Evolutionary conservation across 2,329 filamentous ascomycete species (phyloP).

Genomic region (Achaetomium macrosporum): DNA sequence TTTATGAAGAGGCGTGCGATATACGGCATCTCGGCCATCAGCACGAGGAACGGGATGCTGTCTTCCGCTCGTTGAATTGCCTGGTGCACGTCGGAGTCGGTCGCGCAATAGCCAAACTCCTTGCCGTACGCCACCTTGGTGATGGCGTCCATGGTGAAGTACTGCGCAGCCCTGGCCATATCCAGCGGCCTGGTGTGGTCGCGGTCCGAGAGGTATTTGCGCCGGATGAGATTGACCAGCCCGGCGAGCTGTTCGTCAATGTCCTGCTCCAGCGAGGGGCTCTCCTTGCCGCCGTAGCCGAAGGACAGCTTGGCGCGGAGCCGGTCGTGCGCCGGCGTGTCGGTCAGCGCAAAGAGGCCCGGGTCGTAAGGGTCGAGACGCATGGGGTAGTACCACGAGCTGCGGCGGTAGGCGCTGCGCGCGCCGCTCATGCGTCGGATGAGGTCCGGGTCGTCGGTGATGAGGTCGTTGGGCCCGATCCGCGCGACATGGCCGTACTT

Average conservation of each 20-base stretch:
- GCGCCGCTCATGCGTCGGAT: conserved; percentile 21
- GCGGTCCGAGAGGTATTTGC: conserved; percentile 31
- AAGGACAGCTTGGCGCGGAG: conserved; percentile 35
- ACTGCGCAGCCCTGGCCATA: conserved; percentile 38
- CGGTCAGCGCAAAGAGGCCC: conserved; percentile 40
- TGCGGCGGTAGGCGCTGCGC: conserved; percentile 19
- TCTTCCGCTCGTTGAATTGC: conserved; percentile 35
- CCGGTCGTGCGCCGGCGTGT: conserved; percentile 38
- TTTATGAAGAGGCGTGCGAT: conserved; percentile 33
- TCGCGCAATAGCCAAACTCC: conserved; percentile 39
- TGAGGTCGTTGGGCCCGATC: conserved; percentile 29
- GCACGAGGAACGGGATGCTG: neutral
- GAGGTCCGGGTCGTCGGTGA: conserved; percentile 26
- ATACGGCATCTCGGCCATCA: conserved; percentile 34
- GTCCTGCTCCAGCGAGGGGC: conserved; percentile 37
- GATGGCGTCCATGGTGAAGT: conserved; percentile 48
- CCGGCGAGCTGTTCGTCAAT: conserved; percentile 41
- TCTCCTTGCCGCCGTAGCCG: conserved; percentile 45
- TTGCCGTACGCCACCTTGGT: conserved; percentile 43
- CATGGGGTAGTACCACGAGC: conserved; percentile 36
- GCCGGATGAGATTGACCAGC: conserved; percentile 37
- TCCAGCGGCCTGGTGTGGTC: conserved; percentile 32
- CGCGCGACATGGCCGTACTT: conserved; percentile 28
- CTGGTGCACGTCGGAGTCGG: conserved; percentile 38
- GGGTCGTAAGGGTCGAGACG: conserved; percentile 40